Percentiles rank a stretch among this genome's conserved stretches.
These are phyloP conservation scores for Psophocarpus tetragonolobus DNA, from an alignment of 306 rosid genomes.

Conservation along the genomic window DNA sequence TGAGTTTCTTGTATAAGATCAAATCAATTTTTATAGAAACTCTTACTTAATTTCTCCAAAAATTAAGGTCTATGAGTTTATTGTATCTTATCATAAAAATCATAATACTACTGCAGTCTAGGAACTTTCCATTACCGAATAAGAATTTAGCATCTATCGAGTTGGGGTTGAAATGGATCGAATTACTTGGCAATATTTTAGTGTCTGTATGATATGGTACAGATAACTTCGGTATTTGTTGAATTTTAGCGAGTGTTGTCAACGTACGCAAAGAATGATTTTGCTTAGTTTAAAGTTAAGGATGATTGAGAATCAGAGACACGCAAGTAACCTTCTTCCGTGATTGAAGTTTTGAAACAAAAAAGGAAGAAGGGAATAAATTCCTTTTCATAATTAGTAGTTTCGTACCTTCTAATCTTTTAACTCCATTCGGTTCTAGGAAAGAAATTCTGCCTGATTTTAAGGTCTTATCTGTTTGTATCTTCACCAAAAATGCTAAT, in stretches of 20 bases:
- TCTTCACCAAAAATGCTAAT: constrained; percentile 41
- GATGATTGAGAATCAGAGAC: constrained; percentile 39
- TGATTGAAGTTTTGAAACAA: constrained; percentile 31
- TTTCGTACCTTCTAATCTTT: constrained; percentile 29
- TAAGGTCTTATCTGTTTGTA: constrained; percentile 36
- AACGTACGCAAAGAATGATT: constrained; percentile 28
- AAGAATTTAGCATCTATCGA: constrained; percentile 26
- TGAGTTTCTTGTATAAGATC: too few species aligned
- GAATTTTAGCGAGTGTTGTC: not conserved
- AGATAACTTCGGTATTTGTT: not conserved
- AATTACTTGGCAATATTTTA: not conserved
- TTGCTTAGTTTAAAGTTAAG: constrained; percentile 25
- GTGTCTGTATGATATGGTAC: not conserved
- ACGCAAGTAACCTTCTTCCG: constrained; percentile 6
- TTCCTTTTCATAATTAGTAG: constrained; percentile 32
- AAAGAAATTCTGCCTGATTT: constrained; percentile 27
- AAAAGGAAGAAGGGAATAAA: constrained; percentile 39
- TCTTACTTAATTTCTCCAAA: too few species aligned
- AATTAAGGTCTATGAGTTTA: too few species aligned
- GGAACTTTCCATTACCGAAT: constrained; percentile 8
- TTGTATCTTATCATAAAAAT: too few species aligned
- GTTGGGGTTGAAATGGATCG: constrained; percentile 11
- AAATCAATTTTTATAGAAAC: not conserved
- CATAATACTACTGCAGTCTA: constrained; percentile 9
- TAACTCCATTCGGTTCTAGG: constrained; percentile 32